Evolutionary conservation across 78 protist genomes (phyloP), one percentile per base, ranked within the genome.

Genomic region (Dictyostelium capitatum): DNA sequence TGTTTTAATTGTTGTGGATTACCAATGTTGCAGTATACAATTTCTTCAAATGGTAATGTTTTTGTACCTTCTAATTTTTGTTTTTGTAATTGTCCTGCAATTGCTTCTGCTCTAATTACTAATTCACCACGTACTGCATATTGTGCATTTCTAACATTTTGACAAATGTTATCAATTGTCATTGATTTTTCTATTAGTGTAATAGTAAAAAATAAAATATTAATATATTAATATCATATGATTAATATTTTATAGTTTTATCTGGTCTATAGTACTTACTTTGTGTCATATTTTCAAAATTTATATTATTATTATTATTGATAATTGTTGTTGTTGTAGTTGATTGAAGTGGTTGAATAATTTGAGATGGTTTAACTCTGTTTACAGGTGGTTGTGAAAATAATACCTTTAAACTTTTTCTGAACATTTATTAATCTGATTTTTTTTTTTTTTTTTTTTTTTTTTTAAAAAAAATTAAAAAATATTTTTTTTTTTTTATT

Each of bases 21-120:
- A 48, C 99, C 99, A 65, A 99, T 99, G 96, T 99, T 99, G 96
- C 99, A 99, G 85, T 64, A 89, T 37, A 98, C 79, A 37, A 99
- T 77, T 11, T 98, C 83, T 32, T 93, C 77, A 80, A 98, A 98
- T 37, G 98, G 98, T 5, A 92, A 83, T 1, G 28, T 0, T 4
- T 79, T 59, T 2, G 32, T 67, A n/a, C 84, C 90, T 11, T 77
- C 84, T 19, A 43, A 14, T 67, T 77, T 56, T 80, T 79, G 89
- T 80, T 79, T 46, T 25, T 70, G 62, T 57, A 84, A 64, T 25
- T 32, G 19, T 10, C 56, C 30, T 12, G 81, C 64, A 41, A 91
- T 65, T 28, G 94, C 73, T 37, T 92, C 98, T 0, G 97, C 97
- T 15, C 96, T 41, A 47, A 92, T 51, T 70, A 95, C 96, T 20